These are phyloP conservation scores for Mycena sanguinolenta DNA, from an alignment of 768 basidiomycete genomes.

Conservation along the genomic window DNA sequence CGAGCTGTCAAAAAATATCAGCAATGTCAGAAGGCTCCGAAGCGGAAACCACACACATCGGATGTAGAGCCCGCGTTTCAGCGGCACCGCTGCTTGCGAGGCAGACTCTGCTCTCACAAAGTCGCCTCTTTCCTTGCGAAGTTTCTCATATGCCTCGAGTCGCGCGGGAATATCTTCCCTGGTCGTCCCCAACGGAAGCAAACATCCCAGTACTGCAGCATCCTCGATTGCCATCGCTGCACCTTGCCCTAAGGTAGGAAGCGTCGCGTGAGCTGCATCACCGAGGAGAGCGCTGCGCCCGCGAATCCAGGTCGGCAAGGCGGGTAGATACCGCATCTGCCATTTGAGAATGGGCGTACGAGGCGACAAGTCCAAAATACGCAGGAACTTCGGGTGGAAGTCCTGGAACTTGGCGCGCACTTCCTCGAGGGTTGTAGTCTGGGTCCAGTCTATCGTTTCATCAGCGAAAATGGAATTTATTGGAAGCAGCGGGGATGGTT, in stretches of 20 bases:
- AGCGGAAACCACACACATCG: slow-evolving; percentile 14
- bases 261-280: slow-evolving; percentile 42
- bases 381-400: slow-evolving; percentile 32
- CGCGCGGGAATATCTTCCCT: slow-evolving; percentile 19
- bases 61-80: slow-evolving; percentile 21
- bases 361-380: slow-evolving; percentile 25
- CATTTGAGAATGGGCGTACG: slow-evolving; percentile 14
- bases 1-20: slow-evolving; percentile 1
- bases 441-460: slow-evolving; percentile 17
- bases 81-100: slow-evolving; percentile 14
- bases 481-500: no score
- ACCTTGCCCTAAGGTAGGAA: slow-evolving; percentile 42
- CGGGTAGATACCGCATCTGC: slow-evolving; percentile 27
- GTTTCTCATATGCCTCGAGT: slow-evolving; percentile 25
- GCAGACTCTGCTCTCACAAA: slow-evolving; percentile 25
- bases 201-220: slow-evolving; percentile 18
- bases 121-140: slow-evolving; percentile 33
- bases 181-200: slow-evolving; percentile 23
- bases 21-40: background rate
- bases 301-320: slow-evolving; percentile 31
- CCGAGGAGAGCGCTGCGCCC: slow-evolving; percentile 25
- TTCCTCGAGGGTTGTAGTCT: slow-evolving; percentile 15
- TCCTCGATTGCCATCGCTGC: slow-evolving; percentile 45
- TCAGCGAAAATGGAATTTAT: no score
- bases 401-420: background rate